A percentile compares a stretch with the other conserved stretches of the same genome.
These are phyloP conservation scores for Mycena citricolor DNA, from an alignment of 1,284 basidiomycete species.

Conservation along the genomic window DNA sequence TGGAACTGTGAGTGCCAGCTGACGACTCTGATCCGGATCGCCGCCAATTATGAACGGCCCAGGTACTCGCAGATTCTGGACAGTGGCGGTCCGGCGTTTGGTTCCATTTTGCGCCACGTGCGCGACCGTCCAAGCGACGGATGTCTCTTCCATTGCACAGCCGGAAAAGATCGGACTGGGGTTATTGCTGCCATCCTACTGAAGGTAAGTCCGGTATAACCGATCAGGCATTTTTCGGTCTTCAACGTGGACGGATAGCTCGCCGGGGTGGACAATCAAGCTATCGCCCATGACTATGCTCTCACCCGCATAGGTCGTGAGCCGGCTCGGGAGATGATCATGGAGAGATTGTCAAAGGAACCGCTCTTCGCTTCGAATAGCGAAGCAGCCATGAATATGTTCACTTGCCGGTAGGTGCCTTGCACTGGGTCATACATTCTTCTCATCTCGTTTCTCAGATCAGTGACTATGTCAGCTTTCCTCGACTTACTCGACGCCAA, in stretches of 20 bases:
- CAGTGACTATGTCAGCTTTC: slow-evolving; percentile 71
- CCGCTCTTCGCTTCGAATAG: slow-evolving; percentile 69
- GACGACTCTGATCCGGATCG: slow-evolving; percentile 41
- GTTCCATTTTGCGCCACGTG: slow-evolving; percentile 64
- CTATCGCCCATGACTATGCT: slow-evolving; percentile 71
- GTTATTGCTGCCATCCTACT: slow-evolving; percentile 72
- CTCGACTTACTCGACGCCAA: slow-evolving; percentile 55
- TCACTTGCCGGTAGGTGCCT: slow-evolving; percentile 68
- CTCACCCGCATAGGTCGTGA: slow-evolving; percentile 75
- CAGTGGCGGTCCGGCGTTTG: slow-evolving; percentile 63
- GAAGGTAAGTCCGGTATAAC: slow-evolving; percentile 51
- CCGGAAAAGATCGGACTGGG: slow-evolving; percentile 80
- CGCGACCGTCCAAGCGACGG: slow-evolving; percentile 63
- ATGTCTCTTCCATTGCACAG: slow-evolving; percentile 75
- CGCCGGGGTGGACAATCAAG: slow-evolving; percentile 61
- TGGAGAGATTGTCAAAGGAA: slow-evolving; percentile 63
- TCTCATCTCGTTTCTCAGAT: slow-evolving; percentile 37
- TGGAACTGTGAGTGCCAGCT: slow-evolving; percentile 45
- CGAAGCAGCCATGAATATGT: slow-evolving; percentile 75
- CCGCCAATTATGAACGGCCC: background rate
- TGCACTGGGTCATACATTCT: background rate
- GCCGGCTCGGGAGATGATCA: slow-evolving; percentile 66
- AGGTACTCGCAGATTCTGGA: slow-evolving; percentile 75
- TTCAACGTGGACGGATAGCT: slow-evolving; percentile 45
- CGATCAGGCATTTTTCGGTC: background rate